These are phyloP conservation scores for Exophiala oligosperma DNA, from an alignment of 2,329 filamentous ascomycete genomes.

Conservation along the genomic window DNA sequence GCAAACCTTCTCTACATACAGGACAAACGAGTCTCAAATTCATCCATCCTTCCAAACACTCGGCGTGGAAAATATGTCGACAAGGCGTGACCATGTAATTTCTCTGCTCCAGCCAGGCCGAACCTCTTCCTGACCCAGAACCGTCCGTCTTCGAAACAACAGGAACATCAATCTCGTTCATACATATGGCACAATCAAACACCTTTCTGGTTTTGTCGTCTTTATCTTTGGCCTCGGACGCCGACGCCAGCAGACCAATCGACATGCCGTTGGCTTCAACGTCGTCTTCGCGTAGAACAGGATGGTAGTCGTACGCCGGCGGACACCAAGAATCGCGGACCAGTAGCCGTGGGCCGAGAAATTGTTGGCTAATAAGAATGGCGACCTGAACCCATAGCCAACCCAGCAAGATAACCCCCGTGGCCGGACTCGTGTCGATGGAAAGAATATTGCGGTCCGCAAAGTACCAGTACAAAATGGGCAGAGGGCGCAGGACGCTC, in stretches of 20 bases:
- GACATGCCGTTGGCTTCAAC: slow-evolving; percentile 74
- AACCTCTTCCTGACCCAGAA: slow-evolving; percentile 40
- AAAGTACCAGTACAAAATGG: slow-evolving; percentile 83
- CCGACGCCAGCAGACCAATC: slow-evolving; percentile 66
- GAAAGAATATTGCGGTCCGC: slow-evolving; percentile 79
- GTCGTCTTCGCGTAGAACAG: slow-evolving; percentile 72
- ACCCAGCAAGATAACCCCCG: slow-evolving; percentile 63
- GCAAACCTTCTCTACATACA: slow-evolving; percentile 87
- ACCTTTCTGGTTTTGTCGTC: slow-evolving; percentile 54
- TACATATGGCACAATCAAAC: slow-evolving; percentile 94
- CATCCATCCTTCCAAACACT: slow-evolving; percentile 96
- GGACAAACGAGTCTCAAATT: slow-evolving; percentile 89
- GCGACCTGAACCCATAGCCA: slow-evolving; percentile 91
- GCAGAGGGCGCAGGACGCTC: slow-evolving; percentile 73
- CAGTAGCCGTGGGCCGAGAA: slow-evolving; percentile 86
- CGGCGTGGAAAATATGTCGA: slow-evolving; percentile 90
- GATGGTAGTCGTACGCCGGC: slow-evolving; percentile 86
- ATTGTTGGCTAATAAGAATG: slow-evolving; percentile 75
- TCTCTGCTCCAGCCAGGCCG: slow-evolving; percentile 70
- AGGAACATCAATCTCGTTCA: slow-evolving; percentile 86
- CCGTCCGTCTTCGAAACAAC: slow-evolving; percentile 60
- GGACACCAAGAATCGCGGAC: slow-evolving; percentile 68
- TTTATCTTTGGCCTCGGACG: slow-evolving; percentile 36
- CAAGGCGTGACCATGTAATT: slow-evolving; percentile 98
- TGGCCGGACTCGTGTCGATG: slow-evolving; percentile 64